Evolutionary conservation across 2,329 filamentous ascomycete genomes (phyloP).

Genomic region (Madurella fahalii): DNA sequence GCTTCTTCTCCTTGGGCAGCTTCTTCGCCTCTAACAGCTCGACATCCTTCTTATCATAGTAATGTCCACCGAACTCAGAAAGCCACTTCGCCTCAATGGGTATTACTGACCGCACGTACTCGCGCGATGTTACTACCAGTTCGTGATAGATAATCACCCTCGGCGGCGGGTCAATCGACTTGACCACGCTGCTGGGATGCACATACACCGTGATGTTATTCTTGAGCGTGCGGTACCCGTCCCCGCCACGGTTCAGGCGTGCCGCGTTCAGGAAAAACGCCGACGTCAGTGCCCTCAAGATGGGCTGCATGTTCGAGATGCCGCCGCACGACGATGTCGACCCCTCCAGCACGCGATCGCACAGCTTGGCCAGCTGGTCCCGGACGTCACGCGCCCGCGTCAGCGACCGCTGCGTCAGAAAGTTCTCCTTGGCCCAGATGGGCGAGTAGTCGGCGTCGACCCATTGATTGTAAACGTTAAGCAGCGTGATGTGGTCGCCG

Average conservation of each 20-base stretch:
- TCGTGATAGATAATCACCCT: conserved; percentile 88
- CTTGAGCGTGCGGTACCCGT: conserved; percentile 88
- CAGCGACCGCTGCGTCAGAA: conserved; percentile 84
- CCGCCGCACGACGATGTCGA: conserved; percentile 67
- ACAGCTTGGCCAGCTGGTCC: conserved; percentile 87
- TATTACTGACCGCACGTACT: conserved; percentile 87
- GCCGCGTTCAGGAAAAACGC: conserved; percentile 96
- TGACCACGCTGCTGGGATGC: conserved; percentile 82
- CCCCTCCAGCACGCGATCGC: conserved; percentile 82
- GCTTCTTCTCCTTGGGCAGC: conserved; percentile 33
- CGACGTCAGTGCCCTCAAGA: conserved; percentile 82
- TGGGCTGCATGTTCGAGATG: conserved; percentile 66
- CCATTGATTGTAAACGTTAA: conserved; percentile 96
- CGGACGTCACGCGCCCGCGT: conserved; percentile 85
- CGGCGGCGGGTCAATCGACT: conserved; percentile 68
- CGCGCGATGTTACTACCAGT: conserved; percentile 76
- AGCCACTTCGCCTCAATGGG: conserved; percentile 83
- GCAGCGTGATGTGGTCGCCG: conserved; percentile 80
- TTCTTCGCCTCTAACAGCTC: conserved; percentile 80
- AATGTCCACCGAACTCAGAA: conserved; percentile 86
- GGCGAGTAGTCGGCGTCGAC: conserved; percentile 84
- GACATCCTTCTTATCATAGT: conserved; percentile 86
- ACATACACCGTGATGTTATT: conserved; percentile 83
- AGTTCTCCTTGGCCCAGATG: conserved; percentile 90
- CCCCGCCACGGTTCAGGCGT: conserved; percentile 74